Conservation (phyloP, 2,329 filamentous ascomycete genomes). For the Dothistroma pini region DNA sequence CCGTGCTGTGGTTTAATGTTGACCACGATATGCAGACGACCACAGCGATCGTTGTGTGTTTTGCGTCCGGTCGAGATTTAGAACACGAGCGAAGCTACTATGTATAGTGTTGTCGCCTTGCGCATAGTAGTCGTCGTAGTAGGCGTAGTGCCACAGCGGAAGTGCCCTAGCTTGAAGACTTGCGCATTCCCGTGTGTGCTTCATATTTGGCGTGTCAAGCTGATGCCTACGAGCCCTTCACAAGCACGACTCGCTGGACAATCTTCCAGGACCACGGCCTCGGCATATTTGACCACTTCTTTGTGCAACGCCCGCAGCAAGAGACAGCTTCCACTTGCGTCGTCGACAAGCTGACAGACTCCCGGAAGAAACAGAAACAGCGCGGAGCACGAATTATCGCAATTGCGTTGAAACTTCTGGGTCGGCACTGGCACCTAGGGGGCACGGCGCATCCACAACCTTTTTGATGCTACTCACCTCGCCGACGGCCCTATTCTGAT, state of each 20-base stretch:
- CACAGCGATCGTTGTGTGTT: not conserved
- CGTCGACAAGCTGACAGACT: not conserved
- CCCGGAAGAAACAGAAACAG: not conserved
- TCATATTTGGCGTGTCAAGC: not conserved
- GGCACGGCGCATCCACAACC: conserved; percentile 4
- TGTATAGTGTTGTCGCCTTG: not conserved
- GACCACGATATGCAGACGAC: not conserved
- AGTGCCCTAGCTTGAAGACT: not conserved
- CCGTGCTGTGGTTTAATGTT: not conserved
- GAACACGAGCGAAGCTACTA: not conserved
- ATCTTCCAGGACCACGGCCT: not conserved
- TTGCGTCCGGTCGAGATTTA: not conserved
- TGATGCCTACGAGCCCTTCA: not conserved
- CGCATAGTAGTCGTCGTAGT: not conserved
- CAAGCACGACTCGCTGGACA: not conserved
- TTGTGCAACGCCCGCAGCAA: not conserved
- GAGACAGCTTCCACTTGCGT: not conserved
- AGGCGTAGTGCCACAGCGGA: not conserved
- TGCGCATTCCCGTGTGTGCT: not conserved
- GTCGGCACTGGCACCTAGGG: not conserved
- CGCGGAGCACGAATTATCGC: not conserved
- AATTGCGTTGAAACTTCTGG: not conserved
- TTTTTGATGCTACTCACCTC: not conserved
- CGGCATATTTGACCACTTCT: not conserved
- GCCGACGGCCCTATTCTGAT: not conserved